A percentile compares a stretch with the other conserved stretches of the same genome.
phyloP scores from a whole-genome alignment of 129 eudicot species.

The Pseudognaphalium luteoalbum region DNA sequence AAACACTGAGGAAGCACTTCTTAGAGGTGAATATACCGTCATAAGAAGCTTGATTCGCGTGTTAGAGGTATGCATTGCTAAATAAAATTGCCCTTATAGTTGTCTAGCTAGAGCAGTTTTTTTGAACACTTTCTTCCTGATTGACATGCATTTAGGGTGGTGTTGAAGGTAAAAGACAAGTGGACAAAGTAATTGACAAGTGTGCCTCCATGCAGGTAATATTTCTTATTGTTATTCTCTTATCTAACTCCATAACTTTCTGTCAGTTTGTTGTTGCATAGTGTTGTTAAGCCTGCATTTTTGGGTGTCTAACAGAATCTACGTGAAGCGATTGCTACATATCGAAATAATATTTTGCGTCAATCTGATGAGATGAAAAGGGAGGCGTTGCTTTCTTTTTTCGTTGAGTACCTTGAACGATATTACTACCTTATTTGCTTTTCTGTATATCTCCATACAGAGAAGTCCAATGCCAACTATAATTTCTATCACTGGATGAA shows the following conservation, averaged over 20 bases:
- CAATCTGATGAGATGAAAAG: conserved; percentile 98
- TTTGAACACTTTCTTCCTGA: conserved; percentile 35
- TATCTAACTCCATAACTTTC: neutral
- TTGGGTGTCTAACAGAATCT: conserved; percentile 61
- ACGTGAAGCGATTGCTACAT: conserved; percentile 93
- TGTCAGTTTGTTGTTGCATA: conserved; percentile 11
- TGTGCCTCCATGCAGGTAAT: conserved; percentile 98
- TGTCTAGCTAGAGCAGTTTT: conserved; percentile 1
- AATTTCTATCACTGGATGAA: conserved; percentile 94
- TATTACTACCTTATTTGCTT: conserved; percentile 95
- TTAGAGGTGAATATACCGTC: conserved; percentile 92
- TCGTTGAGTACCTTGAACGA: conserved; percentile 97
- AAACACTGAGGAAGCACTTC: conserved; percentile 81
- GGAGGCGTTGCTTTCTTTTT: conserved; percentile 92
- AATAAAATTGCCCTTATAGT: neutral
- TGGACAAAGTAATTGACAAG: conserved; percentile 92
- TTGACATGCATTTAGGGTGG: conserved; percentile 75
- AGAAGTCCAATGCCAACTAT: conserved; percentile 54
- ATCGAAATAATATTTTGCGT: conserved; percentile 76
- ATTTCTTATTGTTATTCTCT: conserved; percentile 1
- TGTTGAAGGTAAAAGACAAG: conserved; percentile 95
- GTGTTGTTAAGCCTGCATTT: conserved; percentile 24
- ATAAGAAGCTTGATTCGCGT: conserved; percentile 95
- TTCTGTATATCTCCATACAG: conserved; percentile 92
- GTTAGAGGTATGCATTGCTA: conserved; percentile 62